phyloP scores from a whole-genome alignment of 73 alveolate genomes.

The Paramecium tetraurelia region DNA sequence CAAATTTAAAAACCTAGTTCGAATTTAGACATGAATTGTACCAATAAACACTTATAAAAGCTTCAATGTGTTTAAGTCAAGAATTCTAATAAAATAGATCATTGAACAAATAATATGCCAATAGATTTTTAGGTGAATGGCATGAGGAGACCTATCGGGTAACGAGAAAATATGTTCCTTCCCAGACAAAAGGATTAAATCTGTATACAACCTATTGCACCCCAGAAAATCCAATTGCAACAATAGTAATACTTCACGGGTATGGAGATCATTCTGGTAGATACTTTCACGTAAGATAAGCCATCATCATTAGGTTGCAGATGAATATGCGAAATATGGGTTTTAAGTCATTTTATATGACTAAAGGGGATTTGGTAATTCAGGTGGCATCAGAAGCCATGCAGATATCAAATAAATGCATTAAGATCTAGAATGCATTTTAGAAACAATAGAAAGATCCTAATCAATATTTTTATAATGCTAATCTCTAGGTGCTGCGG shows the following conservation, averaged over 20 bases:
- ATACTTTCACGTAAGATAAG: neutral
- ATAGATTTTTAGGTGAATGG: slow-evolving; percentile 32
- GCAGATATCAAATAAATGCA: slow-evolving; percentile 6
- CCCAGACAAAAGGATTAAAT: neutral
- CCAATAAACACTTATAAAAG: neutral
- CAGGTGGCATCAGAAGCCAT: slow-evolving; percentile 24
- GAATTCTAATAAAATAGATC: neutral
- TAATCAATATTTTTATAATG: slow-evolving; percentile 24
- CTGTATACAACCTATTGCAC: neutral
- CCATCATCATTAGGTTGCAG: neutral
- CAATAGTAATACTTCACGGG: slow-evolving; percentile 20
- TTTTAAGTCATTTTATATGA: slow-evolving; percentile 25
- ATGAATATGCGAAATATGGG: neutral
- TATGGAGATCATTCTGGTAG: slow-evolving; percentile 52
- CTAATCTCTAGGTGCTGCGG: slow-evolving; percentile 33
- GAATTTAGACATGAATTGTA: neutral
- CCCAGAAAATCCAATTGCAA: neutral
- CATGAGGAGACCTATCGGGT: neutral
- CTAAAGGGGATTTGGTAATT: slow-evolving; percentile 46
- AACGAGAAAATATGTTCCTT: neutral
- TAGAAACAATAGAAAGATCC: neutral
- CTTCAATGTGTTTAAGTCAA: neutral
- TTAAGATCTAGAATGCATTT: neutral
- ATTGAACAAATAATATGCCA: neutral
- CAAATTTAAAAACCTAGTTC: neutral